phyloP scores from a whole-genome alignment of 2,329 filamentous ascomycete genomes.

The Xylariaceae sp. region DNA sequence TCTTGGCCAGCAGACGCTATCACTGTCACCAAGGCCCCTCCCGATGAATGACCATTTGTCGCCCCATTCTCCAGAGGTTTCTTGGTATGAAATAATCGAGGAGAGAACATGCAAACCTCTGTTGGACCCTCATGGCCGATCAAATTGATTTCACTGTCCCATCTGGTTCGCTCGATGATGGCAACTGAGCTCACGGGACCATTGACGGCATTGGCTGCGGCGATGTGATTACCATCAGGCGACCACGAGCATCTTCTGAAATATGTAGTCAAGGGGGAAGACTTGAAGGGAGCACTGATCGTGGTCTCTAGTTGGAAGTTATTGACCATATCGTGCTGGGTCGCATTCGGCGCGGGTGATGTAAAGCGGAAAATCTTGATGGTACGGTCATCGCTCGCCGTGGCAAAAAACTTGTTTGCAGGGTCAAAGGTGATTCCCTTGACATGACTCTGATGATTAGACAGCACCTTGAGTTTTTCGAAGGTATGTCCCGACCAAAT shows the following conservation, averaged over 20 bases:
- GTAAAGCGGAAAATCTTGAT: conserved; percentile 98
- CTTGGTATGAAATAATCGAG: conserved; percentile 78
- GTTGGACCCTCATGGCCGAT: conserved; percentile 97
- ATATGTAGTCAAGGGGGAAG: conserved; percentile 93
- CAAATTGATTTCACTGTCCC: conserved; percentile 96
- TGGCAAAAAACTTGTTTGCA: conserved; percentile 98
- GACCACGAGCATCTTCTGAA: conserved; percentile 97
- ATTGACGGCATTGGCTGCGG: conserved; percentile 94
- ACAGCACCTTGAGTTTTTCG: conserved; percentile 92
- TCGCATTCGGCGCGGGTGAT: conserved; percentile 86
- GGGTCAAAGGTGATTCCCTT: conserved; percentile 99
- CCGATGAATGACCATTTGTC: conserved; percentile 50
- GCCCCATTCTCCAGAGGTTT: conserved; percentile 61
- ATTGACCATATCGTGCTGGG: conserved; percentile 91
- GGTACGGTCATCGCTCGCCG: conserved; percentile 92
- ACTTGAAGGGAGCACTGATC: conserved; percentile 83
- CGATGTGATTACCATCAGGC: conserved; percentile 94
- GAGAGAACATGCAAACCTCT: conserved; percentile 96
- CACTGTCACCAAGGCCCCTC: conserved; percentile 72
- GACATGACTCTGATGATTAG: conserved; percentile 94
- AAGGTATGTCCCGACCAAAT: conserved; percentile 98
- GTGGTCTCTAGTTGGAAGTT: conserved; percentile 96
- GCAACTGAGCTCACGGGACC: conserved; percentile 96
- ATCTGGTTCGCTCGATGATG: conserved; percentile 87
- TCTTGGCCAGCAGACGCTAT: conserved; percentile 97